A percentile compares a stretch with the other conserved stretches of the same genome.
Conservation (phyloP, 2,329 filamentous ascomycete genomes). For the Taxawa tesnikishii region DNA sequence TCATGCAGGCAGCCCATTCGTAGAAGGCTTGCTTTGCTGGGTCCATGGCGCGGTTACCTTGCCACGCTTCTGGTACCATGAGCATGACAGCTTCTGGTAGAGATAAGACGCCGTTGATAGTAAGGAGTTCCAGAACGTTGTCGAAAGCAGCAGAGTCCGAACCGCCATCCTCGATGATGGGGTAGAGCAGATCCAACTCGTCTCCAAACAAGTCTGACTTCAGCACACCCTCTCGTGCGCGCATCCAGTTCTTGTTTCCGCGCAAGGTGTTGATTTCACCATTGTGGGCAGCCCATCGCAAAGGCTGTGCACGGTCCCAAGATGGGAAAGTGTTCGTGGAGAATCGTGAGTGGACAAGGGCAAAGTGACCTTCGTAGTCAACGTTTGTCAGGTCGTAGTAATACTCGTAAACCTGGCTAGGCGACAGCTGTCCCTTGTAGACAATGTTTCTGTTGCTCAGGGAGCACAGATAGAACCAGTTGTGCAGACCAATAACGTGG, state of each 20-base stretch:
- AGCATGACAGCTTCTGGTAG: conserved; percentile 95
- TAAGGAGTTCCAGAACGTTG: conserved; percentile 86
- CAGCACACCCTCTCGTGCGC: conserved; percentile 88
- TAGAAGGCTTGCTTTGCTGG: conserved; percentile 95
- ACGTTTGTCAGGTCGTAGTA: conserved; percentile 95
- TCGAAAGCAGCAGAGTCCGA: conserved; percentile 96
- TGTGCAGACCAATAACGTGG: conserved; percentile 86
- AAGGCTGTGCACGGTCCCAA: conserved; percentile 92
- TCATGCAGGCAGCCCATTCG: conserved; percentile 96
- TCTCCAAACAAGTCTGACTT: conserved; percentile 86
- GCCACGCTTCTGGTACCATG: conserved; percentile 97
- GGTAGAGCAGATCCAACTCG: conserved; percentile 80
- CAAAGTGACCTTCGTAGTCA: conserved; percentile 95
- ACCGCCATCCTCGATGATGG: conserved; percentile 90
- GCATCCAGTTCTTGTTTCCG: conserved; percentile 99
- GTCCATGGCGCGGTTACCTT: conserved; percentile 85
- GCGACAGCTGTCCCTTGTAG: conserved; percentile 93
- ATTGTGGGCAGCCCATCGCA: conserved; percentile 96
- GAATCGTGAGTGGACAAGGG: conserved; percentile 91
- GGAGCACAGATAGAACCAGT: conserved; percentile 98
- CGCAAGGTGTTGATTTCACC: conserved; percentile 96
- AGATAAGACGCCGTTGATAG: conserved; percentile 91
- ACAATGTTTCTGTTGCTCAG: conserved; percentile 97
- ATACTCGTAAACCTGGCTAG: conserved; percentile 93
- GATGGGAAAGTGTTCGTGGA: conserved; percentile 98